phyloP scores from a whole-genome alignment of 2,329 filamentous ascomycete species.

The Neurospora sp. region DNA sequence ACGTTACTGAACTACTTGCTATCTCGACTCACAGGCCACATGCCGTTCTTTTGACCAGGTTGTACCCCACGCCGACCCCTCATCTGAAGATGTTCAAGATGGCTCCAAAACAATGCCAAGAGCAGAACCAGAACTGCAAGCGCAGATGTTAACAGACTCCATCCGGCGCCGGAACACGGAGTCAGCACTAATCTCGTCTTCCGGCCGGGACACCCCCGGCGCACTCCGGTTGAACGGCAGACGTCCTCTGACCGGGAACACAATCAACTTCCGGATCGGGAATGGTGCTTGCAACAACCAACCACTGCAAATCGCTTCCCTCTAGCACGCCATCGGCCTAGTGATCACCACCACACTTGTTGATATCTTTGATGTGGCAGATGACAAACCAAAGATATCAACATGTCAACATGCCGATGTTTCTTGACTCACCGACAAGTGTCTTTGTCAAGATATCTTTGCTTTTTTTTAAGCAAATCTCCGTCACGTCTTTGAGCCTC shows the following conservation, averaged over 20 bases:
- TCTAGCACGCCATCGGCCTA: conserved; percentile 8
- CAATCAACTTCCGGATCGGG: neutral
- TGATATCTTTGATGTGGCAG: no score
- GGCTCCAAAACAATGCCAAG: neutral
- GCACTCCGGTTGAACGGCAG: neutral
- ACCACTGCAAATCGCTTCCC: conserved; percentile 2
- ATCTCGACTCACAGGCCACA: no score
- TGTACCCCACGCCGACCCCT: neutral
- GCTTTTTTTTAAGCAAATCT: neutral
- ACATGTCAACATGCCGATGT: neutral
- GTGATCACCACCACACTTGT: neutral
- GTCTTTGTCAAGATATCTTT: neutral
- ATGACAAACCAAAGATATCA: neutral
- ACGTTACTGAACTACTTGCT: no score
- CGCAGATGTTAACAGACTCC: neutral
- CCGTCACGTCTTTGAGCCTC: neutral
- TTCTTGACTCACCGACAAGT: neutral
- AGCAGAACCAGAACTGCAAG: neutral
- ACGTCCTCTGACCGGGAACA: neutral
- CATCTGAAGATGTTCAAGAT: neutral
- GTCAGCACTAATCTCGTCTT: neutral
- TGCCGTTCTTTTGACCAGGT: neutral
- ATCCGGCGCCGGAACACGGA: neutral
- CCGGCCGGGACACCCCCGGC: neutral
- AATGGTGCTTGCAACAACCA: neutral